Base-by-base conservation (phyloP, 495 filamentous ascomycete species). In the Penicillium canescens region DNA sequence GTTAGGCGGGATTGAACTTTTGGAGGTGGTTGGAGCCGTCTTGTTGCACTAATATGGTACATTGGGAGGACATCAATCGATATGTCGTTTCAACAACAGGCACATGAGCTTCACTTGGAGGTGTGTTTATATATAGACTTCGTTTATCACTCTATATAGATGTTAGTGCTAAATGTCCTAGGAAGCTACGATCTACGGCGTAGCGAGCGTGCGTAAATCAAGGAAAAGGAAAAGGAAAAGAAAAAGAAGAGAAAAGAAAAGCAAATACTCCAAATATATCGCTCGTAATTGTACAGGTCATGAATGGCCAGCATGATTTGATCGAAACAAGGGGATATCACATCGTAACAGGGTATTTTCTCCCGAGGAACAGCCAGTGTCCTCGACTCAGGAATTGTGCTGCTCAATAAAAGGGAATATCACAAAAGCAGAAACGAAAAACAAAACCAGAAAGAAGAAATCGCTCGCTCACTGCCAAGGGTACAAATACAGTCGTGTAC, bases 381-480 rank as follows among this genome's bases (percentile, higher is more conserved):
- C 39, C 52, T 31, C 43, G 31, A 42, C 50, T 48, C 46, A 28
- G 37, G 8, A 24, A 24, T 14, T 21, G 11, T 54, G 20, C 34
- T 55, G 36, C 21, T 55, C 43, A 18, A 28, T 47, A 28, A 57
- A 11, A 40, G n/a, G 40, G 20, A 41, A 14, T 24, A 52, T 35
- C 9, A 34, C 33, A 55, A 48, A 50, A 13, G 6, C 13, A 57
- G 48, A 46, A 6, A 37, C 10, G 14, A 40, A 52, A 41, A 54
- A 35, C 18, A 40, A 7, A 52, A 45, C 57, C 50, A 18, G 18
- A 1, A 13, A 26, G 3, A 50, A 41, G 1, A 23, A 43, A 34
- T 56, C 53, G 56, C 51, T 52, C 46, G 59, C 51, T 56, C 52
- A 43, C 50, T 63, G 46, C 39, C 28, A 40, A 46, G 13, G 13